Conservation (phyloP, 192 early-diverging fungal species). For the Backusella parvicylindrica region DNA sequence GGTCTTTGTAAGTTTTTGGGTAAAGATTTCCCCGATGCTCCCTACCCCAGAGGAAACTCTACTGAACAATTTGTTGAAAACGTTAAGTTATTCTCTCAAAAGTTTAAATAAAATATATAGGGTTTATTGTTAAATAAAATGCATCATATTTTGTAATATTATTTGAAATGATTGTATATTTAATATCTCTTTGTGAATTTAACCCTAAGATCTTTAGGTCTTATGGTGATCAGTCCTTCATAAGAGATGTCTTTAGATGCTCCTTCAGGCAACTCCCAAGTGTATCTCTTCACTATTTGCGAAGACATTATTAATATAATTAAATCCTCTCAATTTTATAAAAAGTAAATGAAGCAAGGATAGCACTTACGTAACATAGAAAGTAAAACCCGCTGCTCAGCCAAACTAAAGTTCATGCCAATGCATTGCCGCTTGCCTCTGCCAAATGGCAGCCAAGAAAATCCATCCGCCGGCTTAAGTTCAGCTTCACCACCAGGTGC, state of each 20-base stretch:
- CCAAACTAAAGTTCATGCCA: slow-evolving; percentile 60
- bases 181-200: slow-evolving; percentile 6
- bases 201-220: not conserved
- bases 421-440: slow-evolving; percentile 55
- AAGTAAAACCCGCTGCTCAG: slow-evolving; percentile 54
- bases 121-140: not conserved
- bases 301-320: not conserved
- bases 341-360: not conserved
- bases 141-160: not conserved
- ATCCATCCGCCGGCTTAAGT: not conserved
- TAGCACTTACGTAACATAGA: slow-evolving; percentile 43
- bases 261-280: slow-evolving; percentile 12
- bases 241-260: slow-evolving; percentile 1
- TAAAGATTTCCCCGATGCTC: not conserved
- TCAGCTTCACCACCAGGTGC: slow-evolving; percentile 8
- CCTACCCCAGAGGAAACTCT: slow-evolving; percentile 6
- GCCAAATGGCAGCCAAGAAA: slow-evolving; percentile 54
- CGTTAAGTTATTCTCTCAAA: not conserved
- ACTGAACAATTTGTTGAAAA: not conserved
- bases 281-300: slow-evolving; percentile 4
- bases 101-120: not conserved
- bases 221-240: not conserved
- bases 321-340: not conserved
- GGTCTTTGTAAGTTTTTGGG: slow-evolving; percentile 7
- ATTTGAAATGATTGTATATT: not conserved